A percentile compares a stretch with the other conserved stretches of the same genome.
These are phyloP conservation scores for Cryptococcus neoformans DNA, from an alignment of 1,284 basidiomycete species.

Conservation along the genomic window DNA sequence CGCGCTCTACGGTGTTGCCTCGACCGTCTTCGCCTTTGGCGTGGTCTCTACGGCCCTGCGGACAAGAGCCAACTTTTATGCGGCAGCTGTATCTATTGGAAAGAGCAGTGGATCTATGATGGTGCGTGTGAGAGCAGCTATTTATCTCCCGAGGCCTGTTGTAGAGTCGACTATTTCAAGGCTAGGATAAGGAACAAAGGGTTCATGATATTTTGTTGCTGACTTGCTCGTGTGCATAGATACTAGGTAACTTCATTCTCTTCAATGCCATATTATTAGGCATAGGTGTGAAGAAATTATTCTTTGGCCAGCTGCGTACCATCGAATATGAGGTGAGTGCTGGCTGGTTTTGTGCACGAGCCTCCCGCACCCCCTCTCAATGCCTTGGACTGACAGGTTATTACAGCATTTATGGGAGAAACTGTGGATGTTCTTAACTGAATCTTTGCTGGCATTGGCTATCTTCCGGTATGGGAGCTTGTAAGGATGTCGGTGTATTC, in stretches of 20 bases:
- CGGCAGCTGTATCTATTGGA: conserved; percentile 86
- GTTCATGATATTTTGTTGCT: background rate
- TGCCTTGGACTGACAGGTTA: background rate
- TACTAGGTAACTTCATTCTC: conserved; percentile 89
- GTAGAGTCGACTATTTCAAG: background rate
- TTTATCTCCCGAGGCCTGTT: background rate
- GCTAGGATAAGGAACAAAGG: no score
- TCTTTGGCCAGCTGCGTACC: conserved; percentile 85
- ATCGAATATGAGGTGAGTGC: conserved; percentile 83
- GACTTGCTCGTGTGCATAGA: conserved; percentile 52
- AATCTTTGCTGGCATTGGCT: conserved; percentile 90
- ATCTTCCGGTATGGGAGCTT: conserved; percentile 65
- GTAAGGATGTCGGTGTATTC: background rate
- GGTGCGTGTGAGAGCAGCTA: conserved; percentile 54
- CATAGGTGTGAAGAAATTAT: conserved; percentile 75
- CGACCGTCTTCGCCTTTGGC: conserved; percentile 65
- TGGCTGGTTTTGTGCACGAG: background rate
- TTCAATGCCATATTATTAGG: conserved; percentile 73
- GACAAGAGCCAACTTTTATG: conserved; percentile 89
- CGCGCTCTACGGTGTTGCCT: conserved; percentile 65
- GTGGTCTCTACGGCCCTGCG: conserved; percentile 75
- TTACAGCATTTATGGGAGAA: conserved; percentile 85
- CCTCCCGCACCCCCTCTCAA: no score
- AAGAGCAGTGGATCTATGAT: conserved; percentile 85
- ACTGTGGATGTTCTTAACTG: conserved; percentile 96